A percentile compares a stretch with the other conserved stretches of the same genome.
phyloP scores from a whole-genome alignment of 305 asterid species.

The Fraxinus paxiana region DNA sequence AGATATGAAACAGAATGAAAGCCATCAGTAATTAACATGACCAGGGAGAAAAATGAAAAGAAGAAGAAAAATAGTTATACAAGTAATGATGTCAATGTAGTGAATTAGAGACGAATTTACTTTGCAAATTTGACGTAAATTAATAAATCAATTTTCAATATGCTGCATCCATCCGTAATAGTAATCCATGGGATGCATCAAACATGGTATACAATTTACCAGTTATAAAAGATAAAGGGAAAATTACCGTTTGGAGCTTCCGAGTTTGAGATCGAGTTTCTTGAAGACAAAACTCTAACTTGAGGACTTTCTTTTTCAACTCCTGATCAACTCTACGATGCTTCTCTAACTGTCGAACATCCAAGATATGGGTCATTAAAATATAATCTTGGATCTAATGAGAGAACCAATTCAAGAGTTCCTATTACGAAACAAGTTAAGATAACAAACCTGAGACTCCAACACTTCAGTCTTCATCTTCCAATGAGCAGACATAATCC shows the following conservation, averaged over 20 bases:
- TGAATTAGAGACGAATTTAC: neutral
- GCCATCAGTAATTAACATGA: neutral
- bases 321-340: conserved; percentile 73
- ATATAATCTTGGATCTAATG: neutral
- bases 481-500: conserved; percentile 84
- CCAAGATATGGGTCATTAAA: neutral
- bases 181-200: neutral
- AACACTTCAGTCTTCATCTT: conserved; percentile 74
- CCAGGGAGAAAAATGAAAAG: neutral
- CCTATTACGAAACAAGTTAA: neutral
- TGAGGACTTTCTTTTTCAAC: conserved; percentile 62
- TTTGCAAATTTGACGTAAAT: neutral
- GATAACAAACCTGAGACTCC: conserved; percentile 64
- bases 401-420: neutral
- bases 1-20: neutral
- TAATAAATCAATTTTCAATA: neutral
- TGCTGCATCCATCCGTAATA: neutral
- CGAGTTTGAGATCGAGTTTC: conserved; percentile 73
- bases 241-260: conserved; percentile 73
- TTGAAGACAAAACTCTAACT: conserved; percentile 70
- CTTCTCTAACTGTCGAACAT: conserved; percentile 45
- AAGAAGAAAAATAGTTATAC: neutral
- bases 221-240: neutral
- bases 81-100: neutral
- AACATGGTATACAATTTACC: neutral